These are phyloP conservation scores for Eragrostis tef DNA, from an alignment of 202 grass and related monocot genomes.

Conservation along the genomic window DNA sequence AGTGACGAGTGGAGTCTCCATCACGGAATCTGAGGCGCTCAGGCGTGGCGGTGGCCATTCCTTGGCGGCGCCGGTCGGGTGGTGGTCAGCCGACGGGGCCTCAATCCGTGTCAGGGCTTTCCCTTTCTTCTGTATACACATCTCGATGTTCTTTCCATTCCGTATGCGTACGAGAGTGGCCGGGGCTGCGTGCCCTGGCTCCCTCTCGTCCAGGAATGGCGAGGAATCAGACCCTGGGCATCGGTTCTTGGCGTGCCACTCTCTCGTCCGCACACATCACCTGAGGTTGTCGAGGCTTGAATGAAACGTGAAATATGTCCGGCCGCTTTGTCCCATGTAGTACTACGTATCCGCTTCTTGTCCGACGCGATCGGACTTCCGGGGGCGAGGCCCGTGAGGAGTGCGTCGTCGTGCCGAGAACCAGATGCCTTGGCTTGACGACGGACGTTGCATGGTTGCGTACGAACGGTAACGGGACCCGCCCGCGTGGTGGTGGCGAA, in stretches of 20 bases:
- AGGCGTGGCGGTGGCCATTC: conserved; percentile 11
- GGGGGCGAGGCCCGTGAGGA: background rate
- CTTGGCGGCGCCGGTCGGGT: background rate
- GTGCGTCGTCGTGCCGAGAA: background rate
- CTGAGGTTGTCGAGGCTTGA: background rate
- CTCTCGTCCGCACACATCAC: conserved; percentile 21
- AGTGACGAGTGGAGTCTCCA: background rate
- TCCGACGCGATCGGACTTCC: too few species aligned
- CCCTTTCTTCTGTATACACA: background rate
- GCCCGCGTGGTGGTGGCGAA: background rate
- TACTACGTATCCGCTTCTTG: background rate
- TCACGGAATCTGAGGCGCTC: conserved; percentile 40
- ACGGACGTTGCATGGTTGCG: background rate
- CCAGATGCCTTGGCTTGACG: background rate
- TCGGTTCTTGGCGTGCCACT: background rate
- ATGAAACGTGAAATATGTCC: background rate
- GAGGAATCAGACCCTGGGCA: background rate
- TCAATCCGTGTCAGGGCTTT: background rate
- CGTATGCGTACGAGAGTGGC: background rate
- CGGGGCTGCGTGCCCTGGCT: background rate
- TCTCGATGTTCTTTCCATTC: background rate
- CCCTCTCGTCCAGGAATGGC: background rate
- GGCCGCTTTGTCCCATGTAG: background rate
- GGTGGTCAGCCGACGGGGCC: conserved; percentile 19
- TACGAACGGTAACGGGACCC: background rate